Conservation (phyloP, 1,284 basidiomycete species). For the Trametes polyzona region DNA sequence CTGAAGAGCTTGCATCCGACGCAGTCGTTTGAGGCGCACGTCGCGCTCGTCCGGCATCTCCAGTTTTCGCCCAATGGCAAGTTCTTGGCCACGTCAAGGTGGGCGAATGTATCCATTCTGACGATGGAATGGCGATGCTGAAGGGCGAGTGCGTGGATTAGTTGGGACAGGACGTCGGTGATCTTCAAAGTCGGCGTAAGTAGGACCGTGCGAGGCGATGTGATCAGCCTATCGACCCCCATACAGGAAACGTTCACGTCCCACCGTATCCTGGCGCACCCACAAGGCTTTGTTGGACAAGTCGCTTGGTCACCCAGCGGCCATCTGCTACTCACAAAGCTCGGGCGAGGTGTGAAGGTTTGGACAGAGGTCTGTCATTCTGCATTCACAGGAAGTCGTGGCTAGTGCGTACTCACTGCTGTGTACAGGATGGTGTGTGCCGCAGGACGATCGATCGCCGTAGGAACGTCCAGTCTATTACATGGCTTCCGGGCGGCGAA, state of each 20-base stretch:
- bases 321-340: slow-evolving; percentile 64
- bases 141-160: slow-evolving; percentile 32
- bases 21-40: slow-evolving; percentile 66
- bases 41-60: slow-evolving; percentile 67
- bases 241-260: slow-evolving; percentile 57
- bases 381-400: neutral
- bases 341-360: slow-evolving; percentile 71
- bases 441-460: slow-evolving; percentile 70
- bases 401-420: neutral
- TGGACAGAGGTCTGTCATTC: slow-evolving; percentile 65
- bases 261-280: slow-evolving; percentile 71
- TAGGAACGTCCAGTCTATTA: slow-evolving; percentile 64
- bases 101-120: too few species aligned
- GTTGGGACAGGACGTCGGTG: slow-evolving; percentile 78
- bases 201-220: slow-evolving; percentile 6
- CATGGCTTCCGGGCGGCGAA: slow-evolving; percentile 73
- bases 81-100: slow-evolving; percentile 74
- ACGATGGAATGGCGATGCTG: neutral
- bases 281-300: slow-evolving; percentile 77
- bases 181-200: slow-evolving; percentile 72
- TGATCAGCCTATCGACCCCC: neutral
- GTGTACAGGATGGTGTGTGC: slow-evolving; percentile 67
- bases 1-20: slow-evolving; percentile 58
- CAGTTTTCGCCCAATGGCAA: slow-evolving; percentile 76
- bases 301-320: slow-evolving; percentile 81